Evolutionary conservation across 306 rosid genomes (phyloP).

Genomic region (Fragaria nilgerrensis): DNA sequence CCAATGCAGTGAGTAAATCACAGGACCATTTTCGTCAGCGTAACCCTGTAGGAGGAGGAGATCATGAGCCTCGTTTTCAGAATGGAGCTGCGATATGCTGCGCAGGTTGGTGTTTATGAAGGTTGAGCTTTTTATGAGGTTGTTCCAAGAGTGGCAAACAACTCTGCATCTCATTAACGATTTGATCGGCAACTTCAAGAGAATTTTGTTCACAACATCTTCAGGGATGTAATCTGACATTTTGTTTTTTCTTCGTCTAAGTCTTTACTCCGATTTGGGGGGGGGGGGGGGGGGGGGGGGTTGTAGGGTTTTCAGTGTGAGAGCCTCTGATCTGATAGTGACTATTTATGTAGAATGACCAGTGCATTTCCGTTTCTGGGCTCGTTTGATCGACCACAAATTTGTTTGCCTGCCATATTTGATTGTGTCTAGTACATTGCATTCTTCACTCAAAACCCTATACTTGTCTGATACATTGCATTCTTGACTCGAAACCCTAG

Average conservation of each 20-base stretch:
- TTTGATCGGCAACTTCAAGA: background rate
- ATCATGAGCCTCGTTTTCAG: background rate
- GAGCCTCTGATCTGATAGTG: background rate
- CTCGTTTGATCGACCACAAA: background rate
- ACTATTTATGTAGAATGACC: too few relatives aligned
- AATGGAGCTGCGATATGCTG: background rate
- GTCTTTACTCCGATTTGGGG: background rate
- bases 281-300: too few relatives aligned
- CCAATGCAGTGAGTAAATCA: background rate
- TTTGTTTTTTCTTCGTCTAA: background rate
- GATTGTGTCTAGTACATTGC: background rate
- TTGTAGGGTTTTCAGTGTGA: background rate
- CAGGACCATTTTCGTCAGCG: too few relatives aligned
- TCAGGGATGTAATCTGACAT: background rate
- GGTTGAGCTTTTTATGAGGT: background rate
- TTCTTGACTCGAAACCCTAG: background rate
- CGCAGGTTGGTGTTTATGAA: background rate
- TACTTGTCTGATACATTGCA: background rate
- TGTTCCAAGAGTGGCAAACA: background rate
- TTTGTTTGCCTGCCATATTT: background rate
- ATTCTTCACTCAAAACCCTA: background rate
- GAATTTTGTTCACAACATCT: background rate
- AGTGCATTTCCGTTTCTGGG: too few relatives aligned
- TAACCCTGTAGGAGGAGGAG: background rate
- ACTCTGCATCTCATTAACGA: background rate